Evolutionary conservation across 805 yeast genomes (phyloP).

Genomic region (Wickerhamomyces queroliae): DNA sequence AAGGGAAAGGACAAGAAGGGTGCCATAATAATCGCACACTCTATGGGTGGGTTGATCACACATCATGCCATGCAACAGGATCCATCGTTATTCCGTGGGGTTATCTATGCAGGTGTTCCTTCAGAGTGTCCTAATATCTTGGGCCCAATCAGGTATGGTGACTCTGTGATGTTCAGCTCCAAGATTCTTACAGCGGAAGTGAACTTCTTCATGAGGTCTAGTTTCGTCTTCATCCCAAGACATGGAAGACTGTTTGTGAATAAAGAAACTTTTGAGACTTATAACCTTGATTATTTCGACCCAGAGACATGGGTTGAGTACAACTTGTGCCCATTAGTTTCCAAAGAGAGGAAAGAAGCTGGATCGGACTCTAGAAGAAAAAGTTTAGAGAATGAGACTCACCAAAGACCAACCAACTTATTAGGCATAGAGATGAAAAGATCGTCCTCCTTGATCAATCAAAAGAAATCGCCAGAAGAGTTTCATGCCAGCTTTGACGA

Average conservation of each 20-base stretch:
- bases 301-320: conserved; percentile 76
- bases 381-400: conserved; percentile 5
- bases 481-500: conserved; percentile 37
- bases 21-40: conserved; percentile 74
- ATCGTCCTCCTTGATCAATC: conserved; percentile 10
- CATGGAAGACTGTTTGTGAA: conserved; percentile 73
- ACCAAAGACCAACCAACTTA: conserved; percentile 3
- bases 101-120: conserved; percentile 81
- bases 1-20: conserved; percentile 45
- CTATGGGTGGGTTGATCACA: conserved; percentile 90
- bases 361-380: conserved; percentile 1
- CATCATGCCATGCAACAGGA: conserved; percentile 70
- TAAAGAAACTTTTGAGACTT: conserved; percentile 46
- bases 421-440: conserved; percentile 12
- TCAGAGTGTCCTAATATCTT: conserved; percentile 77
- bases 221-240: conserved; percentile 72
- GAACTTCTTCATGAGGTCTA: conserved; percentile 84
- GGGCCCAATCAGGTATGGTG: conserved; percentile 83
- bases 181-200: conserved; percentile 73
- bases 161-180: conserved; percentile 68
- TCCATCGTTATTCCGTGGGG: conserved; percentile 65
- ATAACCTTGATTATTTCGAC: conserved; percentile 71
- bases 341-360: conserved; percentile 21
- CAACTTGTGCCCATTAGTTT: conserved; percentile 69
- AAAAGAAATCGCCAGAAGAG: conserved; percentile 9